Evolutionary conservation across 2,329 filamentous ascomycete genomes (phyloP), one percentile per base, ranked within the genome.

Genomic region (Ophiostoma ips): DNA sequence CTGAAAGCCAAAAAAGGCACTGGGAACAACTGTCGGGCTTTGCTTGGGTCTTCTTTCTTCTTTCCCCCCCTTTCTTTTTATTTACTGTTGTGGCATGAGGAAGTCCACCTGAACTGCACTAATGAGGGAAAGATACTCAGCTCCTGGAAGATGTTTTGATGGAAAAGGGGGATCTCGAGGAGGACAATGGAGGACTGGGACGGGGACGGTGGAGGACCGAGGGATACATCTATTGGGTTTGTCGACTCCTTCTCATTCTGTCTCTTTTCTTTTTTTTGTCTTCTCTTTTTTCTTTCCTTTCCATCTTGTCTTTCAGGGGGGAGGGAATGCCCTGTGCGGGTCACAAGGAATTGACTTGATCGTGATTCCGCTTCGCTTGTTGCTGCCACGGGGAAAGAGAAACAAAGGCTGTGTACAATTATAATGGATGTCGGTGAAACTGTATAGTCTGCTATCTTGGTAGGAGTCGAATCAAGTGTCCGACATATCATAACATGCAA

Each of bases 61-160:
- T 50, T 40, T 37, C 31, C 36, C 37, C 16, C n/a, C 43, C 33
- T 44, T 41, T 50, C 45, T 43, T 15, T 30, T 41, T 53, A 35
- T 50, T 36, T 34, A 34, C 28, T 34, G 43, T 45, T 45, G 35
- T 51, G 52, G 51, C 46, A 46, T 28, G 46, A 28, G 57, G 45
- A 51, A 60, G 69, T 69, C 70, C 74, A 73, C 62, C 79, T 78
- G 75, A 75, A 60, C 70, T 73, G 83, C 81, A 83, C 88, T 95
- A 76, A 95, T 84, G 89, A 95, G 88, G 90, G 90, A 96, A 96
- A 96, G 90, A 96, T 88, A 95, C 83, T 87, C 77, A 50, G 66
- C 67, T 62, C 64, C 64, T n/a, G 21, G 31, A 30, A 6, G 16
- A 35, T 13, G 43, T 18, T 45, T 12, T 15, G 28, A 40, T 13